Evolutionary conservation across 2,329 filamentous ascomycete species (phyloP).

Genomic region (Ophioceras dolichostomum): DNA sequence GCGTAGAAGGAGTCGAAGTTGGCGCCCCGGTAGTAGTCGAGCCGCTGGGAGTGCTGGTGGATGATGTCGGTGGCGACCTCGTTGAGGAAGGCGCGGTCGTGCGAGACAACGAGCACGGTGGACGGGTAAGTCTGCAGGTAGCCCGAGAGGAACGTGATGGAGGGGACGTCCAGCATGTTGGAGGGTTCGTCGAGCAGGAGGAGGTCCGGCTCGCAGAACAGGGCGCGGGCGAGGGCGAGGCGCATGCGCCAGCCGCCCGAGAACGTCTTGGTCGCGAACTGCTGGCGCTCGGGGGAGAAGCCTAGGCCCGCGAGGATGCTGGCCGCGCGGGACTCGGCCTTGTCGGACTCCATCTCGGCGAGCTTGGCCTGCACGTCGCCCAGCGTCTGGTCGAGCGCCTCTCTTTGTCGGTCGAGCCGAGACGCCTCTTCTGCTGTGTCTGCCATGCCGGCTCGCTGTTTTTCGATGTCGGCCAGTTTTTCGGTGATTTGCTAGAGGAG

Average conservation of each 20-base stretch:
- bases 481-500: conserved; percentile 54
- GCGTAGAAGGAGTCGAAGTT: conserved; percentile 98
- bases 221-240: conserved; percentile 80
- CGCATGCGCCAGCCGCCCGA: conserved; percentile 99
- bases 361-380: conserved; percentile 87
- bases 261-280: conserved; percentile 91
- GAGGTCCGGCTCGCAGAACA: conserved; percentile 96
- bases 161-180: conserved; percentile 99
- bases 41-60: conserved; percentile 90
- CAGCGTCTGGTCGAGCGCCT: conserved; percentile 80
- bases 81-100: conserved; percentile 98
- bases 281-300: conserved; percentile 87
- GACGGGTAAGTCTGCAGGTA: conserved; percentile 92
- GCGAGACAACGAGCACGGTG: conserved; percentile 90
- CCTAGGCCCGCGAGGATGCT: conserved; percentile 95
- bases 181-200: conserved; percentile 96
- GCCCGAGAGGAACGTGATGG: conserved; percentile 92
- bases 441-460: conserved; percentile 65
- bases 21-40: conserved; percentile 97
- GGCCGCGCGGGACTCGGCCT: conserved; percentile 87
- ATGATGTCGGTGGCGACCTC: conserved; percentile 99
- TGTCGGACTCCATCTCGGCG: conserved; percentile 97
- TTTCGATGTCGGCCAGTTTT: conserved; percentile 65
- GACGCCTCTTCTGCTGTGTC: conserved; percentile 86
- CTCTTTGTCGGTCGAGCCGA: conserved; percentile 73